Percentiles rank a stretch among this genome's conserved stretches.
Conservation (phyloP, 2,329 filamentous ascomycete species). For the Allantophomopsis lycopodina region DNA sequence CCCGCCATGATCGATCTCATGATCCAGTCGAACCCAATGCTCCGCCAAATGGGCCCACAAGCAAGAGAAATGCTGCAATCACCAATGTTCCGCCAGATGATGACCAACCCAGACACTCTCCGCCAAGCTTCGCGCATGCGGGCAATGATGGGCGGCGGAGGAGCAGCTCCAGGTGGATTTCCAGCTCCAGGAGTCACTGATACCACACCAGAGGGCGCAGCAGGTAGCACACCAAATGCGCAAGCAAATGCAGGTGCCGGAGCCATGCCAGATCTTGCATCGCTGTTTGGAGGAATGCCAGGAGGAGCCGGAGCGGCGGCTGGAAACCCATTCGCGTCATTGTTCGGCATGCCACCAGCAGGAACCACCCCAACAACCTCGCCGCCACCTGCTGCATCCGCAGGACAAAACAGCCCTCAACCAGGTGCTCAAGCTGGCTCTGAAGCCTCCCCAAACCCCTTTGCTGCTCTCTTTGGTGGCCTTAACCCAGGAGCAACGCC, state of each 20-base stretch:
- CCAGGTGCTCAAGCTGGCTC: conserved; percentile 18
- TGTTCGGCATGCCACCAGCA: conserved; percentile 25
- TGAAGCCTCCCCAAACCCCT: conserved; percentile 40
- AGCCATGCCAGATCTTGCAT: neutral
- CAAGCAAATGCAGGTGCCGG: conserved; percentile 8
- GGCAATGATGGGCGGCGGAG: conserved; percentile 43
- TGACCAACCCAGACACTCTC: conserved; percentile 80
- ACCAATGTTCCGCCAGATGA: conserved; percentile 79
- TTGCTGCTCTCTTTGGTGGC: conserved; percentile 46
- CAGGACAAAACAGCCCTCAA: conserved; percentile 16
- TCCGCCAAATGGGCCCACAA: conserved; percentile 55
- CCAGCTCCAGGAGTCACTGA: conserved; percentile 88
- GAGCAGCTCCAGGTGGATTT: conserved; percentile 44
- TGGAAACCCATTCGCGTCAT: conserved; percentile 46
- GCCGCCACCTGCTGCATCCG: conserved; percentile 15
- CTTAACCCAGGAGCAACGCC: conserved; percentile 25
- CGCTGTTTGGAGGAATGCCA: conserved; percentile 16
- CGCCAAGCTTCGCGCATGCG: conserved; percentile 75
- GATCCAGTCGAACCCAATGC: conserved; percentile 80
- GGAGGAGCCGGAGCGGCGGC: conserved; percentile 19
- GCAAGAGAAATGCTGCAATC: conserved; percentile 79
- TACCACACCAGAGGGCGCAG: conserved; percentile 46
- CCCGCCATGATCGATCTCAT: conserved; percentile 91
- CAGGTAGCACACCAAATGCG: conserved; percentile 14
- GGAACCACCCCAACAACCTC: conserved; percentile 14